Base-by-base conservation (phyloP, 108 stramenopile genomes). In the Pseudonitzschia delicatissima region DNA sequence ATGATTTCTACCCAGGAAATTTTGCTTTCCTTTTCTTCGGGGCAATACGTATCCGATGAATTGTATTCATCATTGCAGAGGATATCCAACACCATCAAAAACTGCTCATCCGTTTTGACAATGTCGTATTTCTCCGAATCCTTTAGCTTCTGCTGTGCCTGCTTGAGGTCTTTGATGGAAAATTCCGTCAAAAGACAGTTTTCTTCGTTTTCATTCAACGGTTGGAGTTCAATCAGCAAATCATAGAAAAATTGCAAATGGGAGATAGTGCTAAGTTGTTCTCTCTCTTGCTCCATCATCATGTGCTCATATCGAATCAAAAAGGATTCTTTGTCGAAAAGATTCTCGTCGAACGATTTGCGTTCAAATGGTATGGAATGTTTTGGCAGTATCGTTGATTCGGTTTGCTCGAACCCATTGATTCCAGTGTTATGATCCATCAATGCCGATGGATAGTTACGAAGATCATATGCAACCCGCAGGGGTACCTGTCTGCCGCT, bases 1-100 rank as follows among this genome's bases (percentile, higher is more conserved):
- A 83, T 32, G 61, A 91, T 66, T 40, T 88, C 90, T 6, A 79
- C 77, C 67, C 82, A 85, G 8, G 82, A 78, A n/a, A 86, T 69
- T 53, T 61, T 83, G 50, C 47, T 27, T 15, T 65, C 42, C 1
- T 25, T 40, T 11, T 35, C 45, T 15, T 69, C 62, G 15, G 27
- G 28, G 25, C 72, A 60, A 21, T 49, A 20, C 8, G 29, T 39
- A 20, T n/a, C 21, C 33, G 31, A n/a, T 7, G 27, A 48, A 42
- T 39, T 4, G n/a, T n/a, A 35, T 2, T 62, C 29, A 21, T 64
- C 34, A 3, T 49, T 57, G 15, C 42, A 68, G 20, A 58, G 23
- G 28, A 34, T 53, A 32, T 63, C 50, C 33, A 85, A 68, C 15
- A 80, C 74, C 62, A 82, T 49, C 57, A 67, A 77, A 42, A 82